phyloP scores from a whole-genome alignment of 2,329 filamentous ascomycete genomes.

The Trichoderma sp. region DNA sequence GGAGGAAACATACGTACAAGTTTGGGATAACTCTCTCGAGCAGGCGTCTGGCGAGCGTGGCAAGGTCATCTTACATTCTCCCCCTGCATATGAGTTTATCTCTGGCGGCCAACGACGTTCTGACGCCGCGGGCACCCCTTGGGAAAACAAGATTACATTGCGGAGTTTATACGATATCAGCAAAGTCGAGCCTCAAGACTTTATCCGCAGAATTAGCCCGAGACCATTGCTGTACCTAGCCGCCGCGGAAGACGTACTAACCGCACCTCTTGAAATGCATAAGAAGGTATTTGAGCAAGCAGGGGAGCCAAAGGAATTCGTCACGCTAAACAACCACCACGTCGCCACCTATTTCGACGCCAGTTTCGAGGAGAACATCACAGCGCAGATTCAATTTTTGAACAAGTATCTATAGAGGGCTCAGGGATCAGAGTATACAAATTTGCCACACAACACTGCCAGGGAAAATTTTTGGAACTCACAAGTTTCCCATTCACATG shows the following conservation, averaged over 20 bases:
- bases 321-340: neutral
- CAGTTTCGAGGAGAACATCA: neutral
- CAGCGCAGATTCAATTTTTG: neutral
- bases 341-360: neutral
- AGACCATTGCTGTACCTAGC: neutral
- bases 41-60: neutral
- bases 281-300: neutral
- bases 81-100: neutral
- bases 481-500: neutral
- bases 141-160: neutral
- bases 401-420: neutral
- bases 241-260: neutral
- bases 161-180: neutral
- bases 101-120: neutral
- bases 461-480: neutral
- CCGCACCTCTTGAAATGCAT: neutral
- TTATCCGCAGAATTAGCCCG: neutral
- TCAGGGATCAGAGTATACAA: neutral
- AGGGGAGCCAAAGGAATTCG: neutral
- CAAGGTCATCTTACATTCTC: neutral
- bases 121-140: neutral
- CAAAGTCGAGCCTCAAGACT: neutral
- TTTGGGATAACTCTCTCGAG: neutral
- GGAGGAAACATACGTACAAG: neutral
- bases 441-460: neutral